Base-by-base conservation (phyloP, 768 basidiomycete species). In the Pholiota conissans region DNA sequence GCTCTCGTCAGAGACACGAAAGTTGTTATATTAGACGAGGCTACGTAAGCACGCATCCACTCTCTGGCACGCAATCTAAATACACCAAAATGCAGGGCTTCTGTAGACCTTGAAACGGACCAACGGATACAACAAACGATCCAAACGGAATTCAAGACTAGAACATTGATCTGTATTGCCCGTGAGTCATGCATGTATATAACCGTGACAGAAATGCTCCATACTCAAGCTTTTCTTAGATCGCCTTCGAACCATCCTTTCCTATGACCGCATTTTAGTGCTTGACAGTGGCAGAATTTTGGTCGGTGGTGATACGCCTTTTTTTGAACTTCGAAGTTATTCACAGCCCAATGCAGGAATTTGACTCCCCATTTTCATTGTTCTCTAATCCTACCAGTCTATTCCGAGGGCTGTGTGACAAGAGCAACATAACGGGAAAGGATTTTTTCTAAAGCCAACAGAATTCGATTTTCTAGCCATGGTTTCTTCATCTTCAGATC, bases 111-210 rank as follows among this genome's bases (percentile, higher is more conserved):
- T 49, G 89, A 89, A 68, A 93, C 90, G 0, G 92, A 93, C 69
- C 74, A 83, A 59, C 89, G 87, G 70, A 92, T 95, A 54, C 92
- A 95, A 64, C 74, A 82, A 37, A 93, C 92, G 3, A 93, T 95
- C 50, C 79, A 86, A 6, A 79, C 73, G 5, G 82, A 87, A 69
- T 94, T 94, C 75, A 75, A 72, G 42, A 84, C 87, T 62, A 82
- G 85, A 52, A 93, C 92, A 0, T 76, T 92, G 16, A 71, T 93
- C 22, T 90, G 87, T 68, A 92, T 92, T 61, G 89, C 88, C 49
- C 90, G 85, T 89, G 63, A 68, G 86, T 78, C n/a, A 27, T 45
- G 18, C 20, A 24, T 3, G 14, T 42, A 83, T 28, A 49, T 37
- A 27, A 2, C 9, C 45, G 11, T 39, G 52, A 37, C 45, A 16